Evolutionary conservation across 2,329 filamentous ascomycete genomes (phyloP).

Genomic region (Microdochium paspali): DNA sequence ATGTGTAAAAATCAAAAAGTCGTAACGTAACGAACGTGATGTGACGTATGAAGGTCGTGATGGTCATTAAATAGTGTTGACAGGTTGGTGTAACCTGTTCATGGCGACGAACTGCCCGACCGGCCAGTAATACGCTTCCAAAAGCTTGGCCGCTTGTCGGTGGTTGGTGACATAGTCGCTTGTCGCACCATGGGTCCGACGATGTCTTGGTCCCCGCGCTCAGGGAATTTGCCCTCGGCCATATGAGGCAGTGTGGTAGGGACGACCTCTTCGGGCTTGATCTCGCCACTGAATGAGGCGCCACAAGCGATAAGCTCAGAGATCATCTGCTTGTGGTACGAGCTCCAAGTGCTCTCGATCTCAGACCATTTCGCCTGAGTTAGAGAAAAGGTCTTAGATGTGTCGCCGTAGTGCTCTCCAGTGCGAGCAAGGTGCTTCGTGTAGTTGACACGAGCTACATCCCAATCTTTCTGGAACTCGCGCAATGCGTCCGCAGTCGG

Average conservation of each 20-base stretch:
- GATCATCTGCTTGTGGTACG: conserved; percentile 56
- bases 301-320: conserved; percentile 34
- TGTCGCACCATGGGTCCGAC: conserved; percentile 80
- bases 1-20: not conserved
- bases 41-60: not conserved
- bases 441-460: conserved; percentile 74
- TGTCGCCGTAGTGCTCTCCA: conserved; percentile 82
- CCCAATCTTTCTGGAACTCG: conserved; percentile 70
- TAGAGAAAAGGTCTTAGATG: conserved; percentile 77
- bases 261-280: conserved; percentile 43
- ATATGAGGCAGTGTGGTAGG: conserved; percentile 60
- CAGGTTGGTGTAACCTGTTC: too few species aligned
- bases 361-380: conserved; percentile 85
- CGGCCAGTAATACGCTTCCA: conserved; percentile 22
- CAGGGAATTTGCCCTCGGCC: conserved; percentile 75
- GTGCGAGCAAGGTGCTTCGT: conserved; percentile 82
- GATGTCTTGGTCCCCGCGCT: conserved; percentile 82
- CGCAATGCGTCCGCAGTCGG: conserved; percentile 49
- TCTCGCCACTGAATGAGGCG: conserved; percentile 27
- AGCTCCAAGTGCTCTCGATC: conserved; percentile 67
- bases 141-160: conserved; percentile 17
- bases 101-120: not conserved
- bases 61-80: not conserved
- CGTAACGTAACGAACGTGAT: not conserved
- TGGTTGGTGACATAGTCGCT: conserved; percentile 33